phyloP scores from a whole-genome alignment of 2,329 filamentous ascomycete species.

The Stemphylium lycopersici region DNA sequence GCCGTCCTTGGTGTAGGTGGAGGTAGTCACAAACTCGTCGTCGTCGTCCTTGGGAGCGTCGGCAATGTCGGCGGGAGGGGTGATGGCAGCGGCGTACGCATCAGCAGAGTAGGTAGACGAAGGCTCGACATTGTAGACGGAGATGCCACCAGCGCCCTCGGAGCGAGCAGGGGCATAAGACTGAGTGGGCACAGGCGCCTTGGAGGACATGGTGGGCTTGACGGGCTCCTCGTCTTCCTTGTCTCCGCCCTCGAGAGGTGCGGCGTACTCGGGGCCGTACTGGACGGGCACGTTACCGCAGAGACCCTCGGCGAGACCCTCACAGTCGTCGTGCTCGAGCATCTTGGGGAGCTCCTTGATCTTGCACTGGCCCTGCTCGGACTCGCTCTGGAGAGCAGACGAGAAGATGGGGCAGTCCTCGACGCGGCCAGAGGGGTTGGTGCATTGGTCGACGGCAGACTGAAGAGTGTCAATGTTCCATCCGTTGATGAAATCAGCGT shows the following conservation, averaged over 20 bases:
- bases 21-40: slow-evolving; percentile 46
- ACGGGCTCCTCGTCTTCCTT: slow-evolving; percentile 30
- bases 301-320: slow-evolving; percentile 62
- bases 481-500: slow-evolving; percentile 74
- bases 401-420: slow-evolving; percentile 76
- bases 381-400: slow-evolving; percentile 61
- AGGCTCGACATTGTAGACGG: slow-evolving; percentile 34
- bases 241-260: slow-evolving; percentile 28
- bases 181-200: slow-evolving; percentile 40
- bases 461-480: slow-evolving; percentile 73
- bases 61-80: slow-evolving; percentile 26
- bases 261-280: slow-evolving; percentile 53
- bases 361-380: slow-evolving; percentile 63
- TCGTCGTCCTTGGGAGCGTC: slow-evolving; percentile 12
- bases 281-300: slow-evolving; percentile 68
- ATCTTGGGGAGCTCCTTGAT: slow-evolving; percentile 62
- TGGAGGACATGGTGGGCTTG: slow-evolving; percentile 20
- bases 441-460: slow-evolving; percentile 74
- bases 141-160: slow-evolving; percentile 44
- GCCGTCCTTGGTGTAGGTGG: slow-evolving; percentile 51
- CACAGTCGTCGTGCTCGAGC: slow-evolving; percentile 66
- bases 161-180: slow-evolving; percentile 41
- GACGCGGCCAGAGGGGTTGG: slow-evolving; percentile 70
- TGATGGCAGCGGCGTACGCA: slow-evolving; percentile 18
- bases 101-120: slow-evolving; percentile 18